phyloP scores from a whole-genome alignment of 2,329 filamentous ascomycete genomes.

The Trichoderma sp. region DNA sequence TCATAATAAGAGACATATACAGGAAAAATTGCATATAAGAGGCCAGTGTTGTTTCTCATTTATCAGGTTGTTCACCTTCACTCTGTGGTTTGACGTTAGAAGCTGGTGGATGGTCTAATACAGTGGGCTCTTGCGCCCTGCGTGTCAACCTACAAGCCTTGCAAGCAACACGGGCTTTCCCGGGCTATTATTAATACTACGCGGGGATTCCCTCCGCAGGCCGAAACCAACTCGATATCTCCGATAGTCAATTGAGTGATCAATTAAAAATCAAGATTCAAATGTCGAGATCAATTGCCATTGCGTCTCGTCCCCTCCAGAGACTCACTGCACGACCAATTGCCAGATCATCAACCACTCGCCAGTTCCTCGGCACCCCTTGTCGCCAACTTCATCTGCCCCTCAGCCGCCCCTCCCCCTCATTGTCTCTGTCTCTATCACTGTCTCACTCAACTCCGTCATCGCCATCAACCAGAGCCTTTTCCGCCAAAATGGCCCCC shows the following conservation, averaged over 20 bases:
- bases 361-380: background rate
- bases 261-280: background rate
- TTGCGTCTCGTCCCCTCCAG: background rate
- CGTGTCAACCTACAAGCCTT: background rate
- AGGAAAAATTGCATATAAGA: too few relatives aligned
- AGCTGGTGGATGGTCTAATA: background rate
- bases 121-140: background rate
- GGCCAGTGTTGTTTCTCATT: too few relatives aligned
- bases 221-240: background rate
- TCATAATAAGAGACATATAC: too few relatives aligned
- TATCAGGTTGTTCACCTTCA: too few relatives aligned
- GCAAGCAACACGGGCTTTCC: background rate
- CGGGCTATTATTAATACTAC: background rate
- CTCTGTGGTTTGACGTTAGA: too few relatives aligned
- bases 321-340: background rate
- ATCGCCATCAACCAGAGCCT: background rate
- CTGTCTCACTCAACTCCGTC: background rate
- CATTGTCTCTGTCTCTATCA: background rate
- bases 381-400: constrained; percentile 7
- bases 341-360: background rate
- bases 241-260: background rate
- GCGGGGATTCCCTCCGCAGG: background rate
- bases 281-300: constrained; percentile 4
- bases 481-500: constrained; percentile 60
- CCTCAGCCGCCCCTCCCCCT: constrained; percentile 9